Base-by-base conservation (phyloP, 768 basidiomycete species). In the Termitomyces sp. region DNA sequence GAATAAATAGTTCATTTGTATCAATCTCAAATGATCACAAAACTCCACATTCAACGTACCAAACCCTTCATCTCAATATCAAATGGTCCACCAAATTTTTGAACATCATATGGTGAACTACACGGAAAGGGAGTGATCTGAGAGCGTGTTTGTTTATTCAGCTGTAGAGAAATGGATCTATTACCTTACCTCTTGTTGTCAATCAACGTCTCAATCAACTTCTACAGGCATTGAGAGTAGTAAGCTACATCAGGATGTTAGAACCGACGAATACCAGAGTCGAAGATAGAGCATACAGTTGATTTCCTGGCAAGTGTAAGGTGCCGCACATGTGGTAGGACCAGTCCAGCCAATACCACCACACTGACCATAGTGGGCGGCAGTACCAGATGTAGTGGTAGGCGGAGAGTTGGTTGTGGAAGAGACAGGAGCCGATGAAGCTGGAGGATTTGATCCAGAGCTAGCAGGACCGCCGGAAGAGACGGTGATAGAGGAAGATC, bases 401-500 rank as follows among this genome's bases (percentile, higher is more conserved):
- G 58, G 28, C 18, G 58, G 40, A 30, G 13, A 10, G 10, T 7
- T 35, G 38, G 32, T 13, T 32, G 53, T 22, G n/a, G 45, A 28
- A 28, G 28, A 28, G 28, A 4, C 28, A 28, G 28, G 28, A 28
- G 28, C 28, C 28, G 28, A 30, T 6, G 30, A 30, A 30, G 30
- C 20, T 10, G 54, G 36, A 7, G 54, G 40, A 22, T 4, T 30
- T 30, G 30, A 4, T 6, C 30, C 30, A 10, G 28, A 6, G 38
- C 1, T 10, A n/a, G 47, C n/a, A 22, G 24, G 0, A 10, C 52
- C 52, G 20, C 52, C 45, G 5, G 59, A 53, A 14, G 57, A 35
- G 49, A 63, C 52, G 12, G 60, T 54, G 54, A 67, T 61, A 32
- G 58, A 54, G 33, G 66, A 61, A 24, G 64, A 64, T 16, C 76